Conservation (phyloP, 2,329 filamentous ascomycete genomes). For the Microcyclospora tardicrescens region DNA sequence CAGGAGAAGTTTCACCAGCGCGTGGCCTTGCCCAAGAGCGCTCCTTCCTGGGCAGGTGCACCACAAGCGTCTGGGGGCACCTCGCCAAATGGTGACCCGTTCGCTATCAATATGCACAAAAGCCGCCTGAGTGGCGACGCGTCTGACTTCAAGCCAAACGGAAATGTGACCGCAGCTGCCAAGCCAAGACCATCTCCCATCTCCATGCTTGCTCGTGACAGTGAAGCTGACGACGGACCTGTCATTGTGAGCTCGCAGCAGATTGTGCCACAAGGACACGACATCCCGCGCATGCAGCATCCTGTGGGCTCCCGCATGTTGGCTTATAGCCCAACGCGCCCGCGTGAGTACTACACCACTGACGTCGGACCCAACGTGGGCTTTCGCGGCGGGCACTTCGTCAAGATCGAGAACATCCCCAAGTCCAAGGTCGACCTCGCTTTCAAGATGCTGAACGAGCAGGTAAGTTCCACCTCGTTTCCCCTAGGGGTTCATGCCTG, state of each 20-base stretch:
- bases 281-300: constrained; percentile 3
- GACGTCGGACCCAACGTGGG: constrained; percentile 7
- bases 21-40: too few species aligned
- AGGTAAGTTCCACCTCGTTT: constrained; percentile 9
- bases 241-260: constrained; percentile 5
- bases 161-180: neutral
- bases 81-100: constrained; percentile 1
- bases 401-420: constrained; percentile 7
- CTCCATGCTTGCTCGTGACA: constrained; percentile 7
- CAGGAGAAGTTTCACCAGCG: too few species aligned
- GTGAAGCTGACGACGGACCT: constrained; percentile 6
- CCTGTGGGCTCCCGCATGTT: constrained; percentile 11
- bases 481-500: neutral
- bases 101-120: neutral
- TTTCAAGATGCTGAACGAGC: constrained; percentile 2
- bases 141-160: constrained; percentile 2
- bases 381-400: constrained; percentile 12
- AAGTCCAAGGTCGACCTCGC: neutral
- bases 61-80: neutral
- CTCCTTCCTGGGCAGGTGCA: neutral
- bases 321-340: constrained; percentile 1
- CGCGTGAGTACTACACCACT: constrained; percentile 13
- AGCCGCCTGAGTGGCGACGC: constrained; percentile 3
- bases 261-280: constrained; percentile 1
- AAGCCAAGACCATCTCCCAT: constrained; percentile 5